Conservation (phyloP, 345 rosid species). For the Excoecaria agallocha region DNA sequence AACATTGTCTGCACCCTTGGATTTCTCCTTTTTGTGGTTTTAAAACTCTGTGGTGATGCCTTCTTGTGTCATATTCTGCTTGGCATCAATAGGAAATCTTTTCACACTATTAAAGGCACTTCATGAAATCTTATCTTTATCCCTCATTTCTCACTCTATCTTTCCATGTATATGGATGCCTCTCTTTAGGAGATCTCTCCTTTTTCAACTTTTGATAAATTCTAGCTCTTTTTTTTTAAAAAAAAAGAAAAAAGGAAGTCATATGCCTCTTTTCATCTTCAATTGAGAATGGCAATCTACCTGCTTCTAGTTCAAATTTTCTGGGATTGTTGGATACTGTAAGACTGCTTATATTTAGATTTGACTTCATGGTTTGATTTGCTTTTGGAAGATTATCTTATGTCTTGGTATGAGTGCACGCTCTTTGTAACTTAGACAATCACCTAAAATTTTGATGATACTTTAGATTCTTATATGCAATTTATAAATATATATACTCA, state of each 20-base stretch:
- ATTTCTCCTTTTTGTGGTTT: not conserved
- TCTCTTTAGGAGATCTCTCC: not conserved
- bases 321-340: too few relatives aligned
- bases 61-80: not conserved
- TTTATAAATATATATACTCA: too few relatives aligned
- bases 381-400: too few relatives aligned
- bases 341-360: too few relatives aligned
- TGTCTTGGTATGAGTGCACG: too few relatives aligned
- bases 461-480: too few relatives aligned
- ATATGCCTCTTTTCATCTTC: not conserved
- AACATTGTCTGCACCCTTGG: conserved; percentile 28
- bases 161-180: not conserved
- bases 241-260: too few relatives aligned
- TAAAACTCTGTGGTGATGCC: not conserved
- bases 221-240: too few relatives aligned
- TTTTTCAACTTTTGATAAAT: not conserved
- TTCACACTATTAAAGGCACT: not conserved
- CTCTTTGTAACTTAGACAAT: too few relatives aligned
- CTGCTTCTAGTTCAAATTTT: too few relatives aligned
- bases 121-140: not conserved
- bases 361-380: too few relatives aligned
- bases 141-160: not conserved
- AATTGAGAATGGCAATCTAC: not conserved
- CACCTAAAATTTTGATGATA: too few relatives aligned
- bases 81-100: not conserved